Percentiles rank a stretch among this genome's conserved stretches.
Conservation (phyloP, 2,329 filamentous ascomycete species). For the Talaromyces sp. region DNA sequence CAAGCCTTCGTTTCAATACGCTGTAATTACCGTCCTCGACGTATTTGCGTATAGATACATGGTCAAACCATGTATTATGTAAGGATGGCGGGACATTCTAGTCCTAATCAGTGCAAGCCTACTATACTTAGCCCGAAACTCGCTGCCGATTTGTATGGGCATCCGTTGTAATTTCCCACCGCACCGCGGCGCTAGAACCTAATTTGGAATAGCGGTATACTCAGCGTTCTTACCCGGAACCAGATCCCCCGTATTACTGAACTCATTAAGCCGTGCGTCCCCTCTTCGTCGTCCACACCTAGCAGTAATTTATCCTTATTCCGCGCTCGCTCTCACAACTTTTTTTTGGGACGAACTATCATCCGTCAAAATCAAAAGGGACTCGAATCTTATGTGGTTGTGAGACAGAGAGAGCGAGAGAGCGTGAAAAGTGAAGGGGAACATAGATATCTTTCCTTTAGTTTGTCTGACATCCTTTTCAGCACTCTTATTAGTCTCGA, state of each 20-base stretch:
- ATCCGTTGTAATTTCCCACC: not conserved
- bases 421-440: not conserved
- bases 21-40: constrained; percentile 1
- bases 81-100: not conserved
- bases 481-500: not conserved
- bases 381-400: not conserved
- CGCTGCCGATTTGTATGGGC: not conserved
- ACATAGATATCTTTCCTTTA: constrained; percentile 1
- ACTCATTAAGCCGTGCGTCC: constrained; percentile 13
- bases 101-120: not conserved
- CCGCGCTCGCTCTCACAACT: constrained; percentile 5
- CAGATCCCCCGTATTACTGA: constrained; percentile 18
- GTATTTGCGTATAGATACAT: not conserved
- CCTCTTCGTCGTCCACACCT: constrained; percentile 10
- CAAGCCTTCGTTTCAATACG: not conserved
- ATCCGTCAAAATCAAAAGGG: not conserved
- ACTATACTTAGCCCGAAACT: not conserved
- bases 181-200: not conserved
- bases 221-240: constrained; percentile 13
- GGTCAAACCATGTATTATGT: not conserved
- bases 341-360: constrained; percentile 11
- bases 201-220: not conserved
- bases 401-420: not conserved
- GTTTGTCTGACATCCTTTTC: constrained; percentile 3
- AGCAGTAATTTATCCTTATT: constrained; percentile 7